phyloP scores from a whole-genome alignment of 345 rosid genomes.

The Bruguiera sexangula region DNA sequence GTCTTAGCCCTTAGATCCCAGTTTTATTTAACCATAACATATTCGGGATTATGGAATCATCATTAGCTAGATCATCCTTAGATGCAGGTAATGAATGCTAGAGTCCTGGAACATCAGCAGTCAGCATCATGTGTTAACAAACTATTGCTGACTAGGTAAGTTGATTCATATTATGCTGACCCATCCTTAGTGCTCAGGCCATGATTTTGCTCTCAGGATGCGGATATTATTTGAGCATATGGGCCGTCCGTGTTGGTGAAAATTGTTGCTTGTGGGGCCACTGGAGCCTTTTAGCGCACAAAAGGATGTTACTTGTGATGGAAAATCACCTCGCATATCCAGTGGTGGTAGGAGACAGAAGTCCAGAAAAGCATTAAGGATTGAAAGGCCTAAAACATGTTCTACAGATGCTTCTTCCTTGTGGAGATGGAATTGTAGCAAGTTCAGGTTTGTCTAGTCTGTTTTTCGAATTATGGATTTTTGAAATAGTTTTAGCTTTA shows the following conservation, averaged over 20 bases:
- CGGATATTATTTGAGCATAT: background rate
- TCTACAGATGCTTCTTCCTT: conserved; percentile 17
- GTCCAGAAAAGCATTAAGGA: background rate
- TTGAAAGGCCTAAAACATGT: conserved; percentile 18
- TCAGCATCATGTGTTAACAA: too few species aligned
- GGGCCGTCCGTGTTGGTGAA: conserved; percentile 1
- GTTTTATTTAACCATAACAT: too few species aligned
- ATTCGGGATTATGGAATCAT: too few species aligned
- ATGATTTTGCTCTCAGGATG: conserved; percentile 13
- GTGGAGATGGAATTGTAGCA: background rate
- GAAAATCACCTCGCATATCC: background rate
- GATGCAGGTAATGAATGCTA: too few species aligned
- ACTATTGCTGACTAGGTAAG: too few species aligned
- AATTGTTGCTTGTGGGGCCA: background rate
- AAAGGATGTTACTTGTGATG: background rate
- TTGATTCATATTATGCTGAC: background rate
- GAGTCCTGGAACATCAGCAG: too few species aligned
- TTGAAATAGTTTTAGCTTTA: background rate
- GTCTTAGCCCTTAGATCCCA: too few species aligned
- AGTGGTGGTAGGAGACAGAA: background rate
- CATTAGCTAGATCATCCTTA: too few species aligned
- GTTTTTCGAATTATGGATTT: background rate
- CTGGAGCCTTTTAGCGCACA: conserved; percentile 7
- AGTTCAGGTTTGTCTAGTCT: too few species aligned
- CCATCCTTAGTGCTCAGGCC: conserved; percentile 14